These are phyloP conservation scores for Colletotrichum destructivum DNA, from an alignment of 2,329 filamentous ascomycete genomes.

Conservation along the genomic window DNA sequence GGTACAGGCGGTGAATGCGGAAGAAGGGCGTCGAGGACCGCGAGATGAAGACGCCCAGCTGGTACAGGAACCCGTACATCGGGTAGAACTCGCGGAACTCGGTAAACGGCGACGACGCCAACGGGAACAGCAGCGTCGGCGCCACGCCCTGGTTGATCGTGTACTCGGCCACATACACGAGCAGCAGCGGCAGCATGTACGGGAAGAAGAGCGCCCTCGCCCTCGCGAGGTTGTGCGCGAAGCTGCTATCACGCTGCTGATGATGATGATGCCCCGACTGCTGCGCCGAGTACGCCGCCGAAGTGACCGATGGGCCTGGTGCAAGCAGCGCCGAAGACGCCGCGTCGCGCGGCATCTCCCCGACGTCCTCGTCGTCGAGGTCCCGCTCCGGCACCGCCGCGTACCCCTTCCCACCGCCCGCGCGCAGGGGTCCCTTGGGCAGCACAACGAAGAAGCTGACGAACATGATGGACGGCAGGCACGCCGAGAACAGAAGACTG, in stretches of 20 bases:
- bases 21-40: conserved; percentile 91
- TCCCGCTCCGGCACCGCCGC: conserved; percentile 64
- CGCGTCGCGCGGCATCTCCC: conserved; percentile 54
- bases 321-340: conserved; percentile 66
- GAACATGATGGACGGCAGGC: conserved; percentile 86
- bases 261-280: conserved; percentile 47
- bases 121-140: conserved; percentile 89
- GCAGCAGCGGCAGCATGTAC: conserved; percentile 89
- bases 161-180: conserved; percentile 97
- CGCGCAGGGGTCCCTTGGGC: conserved; percentile 76
- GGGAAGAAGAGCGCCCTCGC: conserved; percentile 80
- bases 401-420: conserved; percentile 67
- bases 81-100: conserved; percentile 93
- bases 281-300: conserved; percentile 57
- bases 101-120: conserved; percentile 81
- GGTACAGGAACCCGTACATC: conserved; percentile 94
- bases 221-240: conserved; percentile 73
- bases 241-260: conserved; percentile 17
- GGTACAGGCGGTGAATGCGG: conserved; percentile 84
- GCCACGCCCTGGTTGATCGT: conserved; percentile 97
- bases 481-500: conserved; percentile 84
- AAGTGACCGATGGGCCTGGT: conserved; percentile 57
- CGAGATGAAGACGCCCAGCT: conserved; percentile 94
- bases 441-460: conserved; percentile 88
- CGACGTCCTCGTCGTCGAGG: conserved; percentile 54